These are phyloP conservation scores for Barnettozyma sucrosica DNA, from an alignment of 805 yeast genomes.

Conservation along the genomic window DNA sequence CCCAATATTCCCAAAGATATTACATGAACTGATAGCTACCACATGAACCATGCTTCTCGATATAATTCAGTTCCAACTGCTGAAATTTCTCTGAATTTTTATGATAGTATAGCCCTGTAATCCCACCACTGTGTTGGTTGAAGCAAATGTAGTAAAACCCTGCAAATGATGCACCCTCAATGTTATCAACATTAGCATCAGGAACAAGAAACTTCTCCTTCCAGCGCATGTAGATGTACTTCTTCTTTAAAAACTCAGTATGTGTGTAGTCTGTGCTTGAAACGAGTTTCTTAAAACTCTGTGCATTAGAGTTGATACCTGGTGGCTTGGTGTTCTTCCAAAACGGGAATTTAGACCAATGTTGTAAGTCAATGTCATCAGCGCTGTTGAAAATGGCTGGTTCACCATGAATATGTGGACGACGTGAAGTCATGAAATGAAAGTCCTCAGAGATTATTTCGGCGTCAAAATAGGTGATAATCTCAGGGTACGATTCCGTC, in stretches of 20 bases:
- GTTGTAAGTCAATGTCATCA: slow-evolving; percentile 56
- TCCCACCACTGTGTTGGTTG: slow-evolving; percentile 67
- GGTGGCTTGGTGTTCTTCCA: slow-evolving; percentile 29
- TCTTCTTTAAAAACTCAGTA: slow-evolving; percentile 31
- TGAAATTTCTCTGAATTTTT: slow-evolving; percentile 70
- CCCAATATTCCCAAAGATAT: not conserved
- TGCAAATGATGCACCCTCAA: slow-evolving; percentile 77
- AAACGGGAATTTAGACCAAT: slow-evolving; percentile 56
- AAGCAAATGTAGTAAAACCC: slow-evolving; percentile 89
- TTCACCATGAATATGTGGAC: not conserved
- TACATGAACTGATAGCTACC: slow-evolving; percentile 6
- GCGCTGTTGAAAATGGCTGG: slow-evolving; percentile 46
- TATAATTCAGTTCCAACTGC: slow-evolving; percentile 50
- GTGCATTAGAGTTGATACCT: not conserved
- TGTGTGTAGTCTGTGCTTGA: slow-evolving; percentile 19
- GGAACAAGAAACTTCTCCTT: slow-evolving; percentile 85
- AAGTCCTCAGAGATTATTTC: slow-evolving; percentile 52
- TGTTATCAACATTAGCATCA: slow-evolving; percentile 49
- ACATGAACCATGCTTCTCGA: slow-evolving; percentile 3
- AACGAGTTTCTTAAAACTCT: slow-evolving; percentile 11
- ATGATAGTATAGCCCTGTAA: slow-evolving; percentile 80
- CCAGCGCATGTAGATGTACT: slow-evolving; percentile 86
- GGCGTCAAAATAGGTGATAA: slow-evolving; percentile 69
- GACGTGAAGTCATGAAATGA: slow-evolving; percentile 35
- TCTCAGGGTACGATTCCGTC: slow-evolving; percentile 60